phyloP scores from a whole-genome alignment of 352 stramenopile genomes.

The Thalassiosira hispida region DNA sequence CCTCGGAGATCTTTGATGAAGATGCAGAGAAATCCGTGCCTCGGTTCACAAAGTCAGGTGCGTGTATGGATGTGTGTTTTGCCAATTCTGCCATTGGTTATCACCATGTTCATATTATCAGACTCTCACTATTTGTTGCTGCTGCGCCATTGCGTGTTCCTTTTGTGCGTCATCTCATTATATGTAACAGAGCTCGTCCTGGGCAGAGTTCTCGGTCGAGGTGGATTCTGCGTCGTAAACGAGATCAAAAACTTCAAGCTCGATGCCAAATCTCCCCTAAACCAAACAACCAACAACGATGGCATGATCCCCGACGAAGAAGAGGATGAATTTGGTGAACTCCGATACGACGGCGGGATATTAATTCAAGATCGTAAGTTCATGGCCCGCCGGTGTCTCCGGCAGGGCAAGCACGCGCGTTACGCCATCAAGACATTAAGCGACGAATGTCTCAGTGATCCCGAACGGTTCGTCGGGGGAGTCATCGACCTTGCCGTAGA shows the following conservation, averaged over 20 bases:
- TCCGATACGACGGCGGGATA: constrained; percentile 67
- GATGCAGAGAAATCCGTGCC: constrained; percentile 69
- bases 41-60: constrained; percentile 50
- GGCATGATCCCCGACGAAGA: constrained; percentile 36
- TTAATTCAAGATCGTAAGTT: constrained; percentile 80
- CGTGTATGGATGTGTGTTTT: neutral
- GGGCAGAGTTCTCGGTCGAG: constrained; percentile 71
- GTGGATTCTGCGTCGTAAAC: constrained; percentile 82
- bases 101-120: constrained; percentile 9
- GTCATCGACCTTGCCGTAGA: constrained; percentile 74
- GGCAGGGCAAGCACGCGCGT: constrained; percentile 77
- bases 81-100: neutral
- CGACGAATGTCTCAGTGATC: constrained; percentile 59
- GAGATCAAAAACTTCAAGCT: constrained; percentile 78
- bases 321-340: constrained; percentile 47
- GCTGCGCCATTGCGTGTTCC: neutral
- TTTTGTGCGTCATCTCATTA: neutral
- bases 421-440: constrained; percentile 83
- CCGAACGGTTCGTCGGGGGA: constrained; percentile 67
- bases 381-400: constrained; percentile 71
- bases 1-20: constrained; percentile 67
- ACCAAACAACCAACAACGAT: constrained; percentile 19
- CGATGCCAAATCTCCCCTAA: constrained; percentile 41
- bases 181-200: constrained; percentile 62
- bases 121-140: neutral